These are phyloP conservation scores for Kingdonia uniflora DNA, from an alignment of 164 flowering plant genomes.

Conservation along the genomic window DNA sequence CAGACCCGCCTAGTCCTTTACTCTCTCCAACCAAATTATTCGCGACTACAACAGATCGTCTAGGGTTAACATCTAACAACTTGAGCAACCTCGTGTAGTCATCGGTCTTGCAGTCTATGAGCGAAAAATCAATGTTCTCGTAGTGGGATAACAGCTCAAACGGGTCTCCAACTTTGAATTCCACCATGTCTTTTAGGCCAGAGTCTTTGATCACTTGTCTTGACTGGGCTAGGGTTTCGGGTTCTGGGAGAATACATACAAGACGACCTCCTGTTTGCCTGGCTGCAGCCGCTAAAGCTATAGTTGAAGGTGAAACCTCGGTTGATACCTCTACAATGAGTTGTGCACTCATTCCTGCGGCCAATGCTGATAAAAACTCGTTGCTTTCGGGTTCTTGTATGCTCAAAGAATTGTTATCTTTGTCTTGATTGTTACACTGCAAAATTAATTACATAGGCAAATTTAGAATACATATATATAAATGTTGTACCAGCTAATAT, in stretches of 20 bases:
- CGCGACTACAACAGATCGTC: slow-evolving; percentile 38
- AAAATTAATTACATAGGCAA: too few species aligned
- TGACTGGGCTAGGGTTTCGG: slow-evolving; percentile 17
- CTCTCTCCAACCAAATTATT: slow-evolving; percentile 34
- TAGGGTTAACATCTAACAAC: slow-evolving; percentile 40
- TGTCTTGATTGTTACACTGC: slow-evolving; percentile 21
- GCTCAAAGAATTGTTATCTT: slow-evolving; percentile 8
- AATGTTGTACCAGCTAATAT: too few species aligned
- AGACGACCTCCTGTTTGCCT: slow-evolving; percentile 51
- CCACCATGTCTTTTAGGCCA: slow-evolving; percentile 41
- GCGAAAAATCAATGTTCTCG: slow-evolving; percentile 41
- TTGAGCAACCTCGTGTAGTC: slow-evolving; percentile 21
- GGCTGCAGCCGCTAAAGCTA: slow-evolving; percentile 57
- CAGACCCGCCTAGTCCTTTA: slow-evolving; percentile 27
- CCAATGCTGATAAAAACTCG: slow-evolving; percentile 56
- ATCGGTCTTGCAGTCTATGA: slow-evolving; percentile 40
- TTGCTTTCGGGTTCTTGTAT: slow-evolving; percentile 30
- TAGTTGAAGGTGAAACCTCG: slow-evolving; percentile 32
- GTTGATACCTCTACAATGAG: slow-evolving; percentile 46
- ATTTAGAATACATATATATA: too few species aligned
- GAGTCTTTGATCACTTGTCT: slow-evolving; percentile 26
- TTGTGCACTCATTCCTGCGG: slow-evolving; percentile 49
- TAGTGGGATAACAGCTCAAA: slow-evolving; percentile 21
- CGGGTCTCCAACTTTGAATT: slow-evolving; percentile 51
- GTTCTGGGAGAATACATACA: slow-evolving; percentile 46